Evolutionary conservation across 2,329 filamentous ascomycete genomes (phyloP), one percentile per base, ranked within the genome.

Genomic region (Microcyclosporella mali): DNA sequence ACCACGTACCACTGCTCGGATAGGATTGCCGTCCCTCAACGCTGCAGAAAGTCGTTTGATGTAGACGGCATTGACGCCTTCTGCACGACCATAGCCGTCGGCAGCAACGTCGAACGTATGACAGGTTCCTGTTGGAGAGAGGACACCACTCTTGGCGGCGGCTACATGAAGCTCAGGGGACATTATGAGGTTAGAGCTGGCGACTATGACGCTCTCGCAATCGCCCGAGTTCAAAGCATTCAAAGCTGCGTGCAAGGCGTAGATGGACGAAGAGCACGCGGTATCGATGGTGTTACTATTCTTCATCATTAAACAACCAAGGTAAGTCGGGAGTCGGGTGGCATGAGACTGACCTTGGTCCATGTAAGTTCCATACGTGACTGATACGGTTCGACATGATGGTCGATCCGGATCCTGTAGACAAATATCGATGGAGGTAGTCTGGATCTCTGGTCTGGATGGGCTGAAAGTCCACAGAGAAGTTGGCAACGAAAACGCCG

Each of bases 11-110:
- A 51, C 19, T 10, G 33, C 31, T 9, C 48, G 48, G 12, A 51
- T 41, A 3, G 45, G 32, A 29, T 51, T 33, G n/a, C 40, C 42
- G 15, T 48, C 42, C 18, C 33, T 19, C 7, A 48, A 16, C 0
- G 78, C 79, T 1, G 65, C 57, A 3, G 54, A 57, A 2, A 80
- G 51, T 0, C 55, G 61, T 55, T 81, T 81, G 0, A 82, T 45
- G 0, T 79, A 57, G 0, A 81, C 49, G 0, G 64, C 62, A 1
- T 67, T 67, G 6, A 77, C 56, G 0, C 73, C 76, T 37, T 81
- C 78, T 9, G 72, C 74, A 0, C 75, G 67, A 19, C 64, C 72
- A 56, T 67, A 75, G 6, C 73, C 75, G 49, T 75, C 60, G 0
- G 71, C 75, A 53, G 52, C 2, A 53, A 59, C 8, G 49, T 46